A percentile compares a stretch with the other conserved stretches of the same genome.
Evolutionary conservation across 2,329 filamentous ascomycete species (phyloP).

Genomic region (Fusarium fracticaudum): DNA sequence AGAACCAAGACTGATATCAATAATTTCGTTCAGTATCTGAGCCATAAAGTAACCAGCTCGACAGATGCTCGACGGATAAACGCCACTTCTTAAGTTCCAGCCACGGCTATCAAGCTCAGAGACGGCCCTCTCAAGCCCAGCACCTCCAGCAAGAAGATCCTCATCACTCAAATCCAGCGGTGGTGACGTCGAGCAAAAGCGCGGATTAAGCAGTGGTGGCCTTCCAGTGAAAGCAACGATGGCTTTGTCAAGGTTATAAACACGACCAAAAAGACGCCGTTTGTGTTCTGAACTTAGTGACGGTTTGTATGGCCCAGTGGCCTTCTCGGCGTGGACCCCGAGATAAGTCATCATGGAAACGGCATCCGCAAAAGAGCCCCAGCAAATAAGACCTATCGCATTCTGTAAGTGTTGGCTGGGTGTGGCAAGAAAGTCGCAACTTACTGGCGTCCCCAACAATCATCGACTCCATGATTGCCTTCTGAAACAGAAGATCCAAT

Average conservation of each 20-base stretch:
- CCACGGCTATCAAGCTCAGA: not conserved
- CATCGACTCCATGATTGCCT: conserved; percentile 1
- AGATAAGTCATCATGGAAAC: conserved; percentile 11
- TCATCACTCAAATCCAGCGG: conserved; percentile 2
- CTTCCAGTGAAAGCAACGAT: conserved; percentile 4
- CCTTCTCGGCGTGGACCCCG: not conserved
- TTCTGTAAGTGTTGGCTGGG: too few species aligned
- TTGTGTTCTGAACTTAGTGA: not conserved
- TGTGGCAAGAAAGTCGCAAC: not conserved
- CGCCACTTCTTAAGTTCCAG: not conserved
- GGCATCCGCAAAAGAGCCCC: not conserved
- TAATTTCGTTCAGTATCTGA: not conserved
- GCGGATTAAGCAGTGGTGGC: not conserved
- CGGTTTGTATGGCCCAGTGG: not conserved
- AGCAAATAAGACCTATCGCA: not conserved
- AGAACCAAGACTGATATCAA: not conserved
- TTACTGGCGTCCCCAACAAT: not conserved
- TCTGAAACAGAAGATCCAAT: conserved; percentile 5
- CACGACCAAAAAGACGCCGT: not conserved
- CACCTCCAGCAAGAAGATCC: not conserved
- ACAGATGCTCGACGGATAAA: not conserved
- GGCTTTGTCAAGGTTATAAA: conserved; percentile 1
- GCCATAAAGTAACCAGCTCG: not conserved
- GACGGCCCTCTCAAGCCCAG: not conserved
- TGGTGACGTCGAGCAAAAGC: not conserved